phyloP scores from a whole-genome alignment of 768 basidiomycete genomes.

The Xerocomus brunneocitrinus region DNA sequence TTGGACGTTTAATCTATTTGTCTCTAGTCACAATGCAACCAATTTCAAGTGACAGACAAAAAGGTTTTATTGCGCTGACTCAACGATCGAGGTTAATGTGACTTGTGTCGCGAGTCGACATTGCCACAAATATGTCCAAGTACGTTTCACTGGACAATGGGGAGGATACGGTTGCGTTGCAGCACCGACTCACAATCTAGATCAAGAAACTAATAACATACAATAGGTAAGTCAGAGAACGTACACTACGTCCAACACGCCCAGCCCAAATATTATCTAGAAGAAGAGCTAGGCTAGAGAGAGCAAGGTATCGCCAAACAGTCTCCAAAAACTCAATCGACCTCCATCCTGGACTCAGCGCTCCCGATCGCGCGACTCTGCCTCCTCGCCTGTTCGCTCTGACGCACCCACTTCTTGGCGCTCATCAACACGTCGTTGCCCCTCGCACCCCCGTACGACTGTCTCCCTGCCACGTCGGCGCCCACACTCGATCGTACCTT shows the following conservation, averaged over 20 bases:
- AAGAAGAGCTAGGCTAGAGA: neutral
- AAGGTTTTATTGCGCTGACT: too few relatives aligned
- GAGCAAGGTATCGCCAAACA: neutral
- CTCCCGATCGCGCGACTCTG: slow-evolving; percentile 38
- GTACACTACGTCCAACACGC: neutral
- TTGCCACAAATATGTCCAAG: too few relatives aligned
- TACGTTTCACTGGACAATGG: too few relatives aligned
- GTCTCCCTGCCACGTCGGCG: slow-evolving; percentile 24
- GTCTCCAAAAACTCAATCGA: slow-evolving; percentile 6
- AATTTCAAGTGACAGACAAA: too few relatives aligned
- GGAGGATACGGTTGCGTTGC: too few relatives aligned
- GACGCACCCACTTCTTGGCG: slow-evolving; percentile 68
- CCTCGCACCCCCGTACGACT: slow-evolving; percentile 22
- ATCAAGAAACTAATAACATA: slow-evolving; percentile 1
- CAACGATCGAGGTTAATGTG: too few relatives aligned
- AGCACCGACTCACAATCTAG: neutral
- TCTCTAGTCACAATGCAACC: too few relatives aligned
- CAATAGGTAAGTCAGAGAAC: slow-evolving; percentile 7
- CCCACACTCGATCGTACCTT: slow-evolving; percentile 52
- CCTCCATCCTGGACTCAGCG: slow-evolving; percentile 13
- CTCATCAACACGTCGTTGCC: slow-evolving; percentile 48
- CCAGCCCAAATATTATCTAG: slow-evolving; percentile 5
- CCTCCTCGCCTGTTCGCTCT: slow-evolving; percentile 69
- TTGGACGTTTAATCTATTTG: too few relatives aligned
- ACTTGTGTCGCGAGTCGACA: too few relatives aligned